Evolutionary conservation across 306 rosid species (phyloP), one percentile per base, ranked within the genome.

Genomic region (Ceratonia siliqua): DNA sequence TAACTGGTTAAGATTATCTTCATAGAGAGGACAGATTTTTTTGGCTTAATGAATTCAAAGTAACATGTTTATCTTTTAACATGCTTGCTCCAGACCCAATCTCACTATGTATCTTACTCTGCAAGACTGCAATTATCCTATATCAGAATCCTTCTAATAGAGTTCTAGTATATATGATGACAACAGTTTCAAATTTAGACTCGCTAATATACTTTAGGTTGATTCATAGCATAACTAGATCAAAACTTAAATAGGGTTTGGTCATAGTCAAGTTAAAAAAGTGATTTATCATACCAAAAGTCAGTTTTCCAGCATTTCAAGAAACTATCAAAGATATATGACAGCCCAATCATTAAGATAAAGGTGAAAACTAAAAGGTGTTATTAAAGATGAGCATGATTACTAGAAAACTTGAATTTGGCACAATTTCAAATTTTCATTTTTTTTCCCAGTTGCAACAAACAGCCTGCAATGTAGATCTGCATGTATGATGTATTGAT

Each of bases 41-140:
- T 11, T 63, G 17, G 33, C 52, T 39, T 24, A 21, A 39, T 12
- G 35, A 63, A 63, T 39, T 63, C 52, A 39, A 42, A 63, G 20
- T 38, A 21, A 63, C 5, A 39, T 39, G 7, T 20, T 24, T n/a
- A 5, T 24, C 52, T 14, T 55, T 65, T 35, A 39, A 36, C 41
- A 72, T 56, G 56, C 56, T 18, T 27, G 25, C 56, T 41, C 62
- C 43, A 56, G 55, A 22, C 30, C 76, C 8, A 56, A 25, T 56
- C 25, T 15, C 10, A n/a, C 18, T 36, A 28, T 13, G 33, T 24
- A 53, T 36, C 57, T 70, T 52, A 11, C 45, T 33, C 17, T 12
- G 27, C 32, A 36, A 53, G 30, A 20, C 17, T 12, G 27, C 32
- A 36, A 53, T 68, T 49, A 41, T 28, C 30, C 30, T 32, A 49